Evolutionary conservation across 768 basidiomycete genomes (phyloP), one percentile per base, ranked within the genome.

Genomic region (Russula olivacea): DNA sequence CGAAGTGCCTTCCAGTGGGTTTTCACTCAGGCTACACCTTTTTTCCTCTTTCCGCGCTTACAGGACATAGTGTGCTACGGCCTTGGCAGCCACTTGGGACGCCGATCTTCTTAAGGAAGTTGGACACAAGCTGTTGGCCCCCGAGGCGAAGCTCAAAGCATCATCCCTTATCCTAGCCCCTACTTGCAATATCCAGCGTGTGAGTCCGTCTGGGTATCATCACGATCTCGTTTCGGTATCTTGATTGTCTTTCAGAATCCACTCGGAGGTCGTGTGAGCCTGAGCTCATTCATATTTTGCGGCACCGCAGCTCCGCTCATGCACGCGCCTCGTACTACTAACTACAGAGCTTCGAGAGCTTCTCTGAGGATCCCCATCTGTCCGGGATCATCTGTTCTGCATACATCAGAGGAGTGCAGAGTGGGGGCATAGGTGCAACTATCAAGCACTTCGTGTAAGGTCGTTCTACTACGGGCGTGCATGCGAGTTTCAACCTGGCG

Each of bases 371-470:
- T 65, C 89, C 90, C 0, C 74, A 81, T 63, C 78, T 92, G 5
- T 88, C 87, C 7, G 91, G 90, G 9, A 76, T 81, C 66, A 79
- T 89, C 19, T 82, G 88, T 2, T 81, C 87, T 0, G 80, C 86
- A 17, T 92, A 90, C 67, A 79, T 90, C n/a, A 84, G 82, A 55
- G 89, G 89, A 8, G 79, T 91, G 3, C 91, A 93, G 73, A 81
- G 73, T 21, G 81, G 82, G n/a, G 89, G 90, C 1, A 83, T 93
- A 50, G 88, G 86, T 21, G 80, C 83, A 6, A 80, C 87, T 3
- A 87, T 92, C 76, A 93, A 93, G 71, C 91, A 93, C 71, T 92
- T 89, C 65, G 84, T 86, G 86, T 86, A 72, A n/a, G 77, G 68
- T 43, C 21, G 21, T 32, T 14, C 14, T 12, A 12, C 14, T 12